A percentile compares a stretch with the other conserved stretches of the same genome.
Evolutionary conservation across 75 land plant species (phyloP).

Genomic region (Sequoia sempervirens): DNA sequence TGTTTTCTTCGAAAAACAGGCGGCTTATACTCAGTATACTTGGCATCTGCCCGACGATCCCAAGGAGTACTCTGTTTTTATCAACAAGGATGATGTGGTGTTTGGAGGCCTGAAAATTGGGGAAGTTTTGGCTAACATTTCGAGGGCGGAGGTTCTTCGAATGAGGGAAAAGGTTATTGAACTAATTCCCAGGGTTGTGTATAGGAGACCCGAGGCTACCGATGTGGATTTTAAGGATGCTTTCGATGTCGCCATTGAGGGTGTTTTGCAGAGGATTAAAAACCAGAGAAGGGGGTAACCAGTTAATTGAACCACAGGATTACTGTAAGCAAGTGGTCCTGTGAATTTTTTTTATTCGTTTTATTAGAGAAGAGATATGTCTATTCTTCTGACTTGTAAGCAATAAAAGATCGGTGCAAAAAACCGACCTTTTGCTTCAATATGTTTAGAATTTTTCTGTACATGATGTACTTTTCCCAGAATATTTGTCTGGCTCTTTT

Average conservation of each 20-base stretch:
- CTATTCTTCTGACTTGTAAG: background rate
- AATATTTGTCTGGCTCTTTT: background rate
- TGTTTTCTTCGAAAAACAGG: slow-evolving; percentile 63
- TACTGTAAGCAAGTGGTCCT: background rate
- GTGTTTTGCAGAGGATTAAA: slow-evolving; percentile 24
- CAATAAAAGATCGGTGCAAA: background rate
- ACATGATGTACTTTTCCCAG: background rate
- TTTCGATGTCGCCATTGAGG: slow-evolving; percentile 48
- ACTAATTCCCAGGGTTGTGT: slow-evolving; percentile 37
- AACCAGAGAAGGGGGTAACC: background rate
- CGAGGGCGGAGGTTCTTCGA: slow-evolving; percentile 12
- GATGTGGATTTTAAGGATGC: slow-evolving; percentile 26
- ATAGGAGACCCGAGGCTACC: slow-evolving; percentile 18
- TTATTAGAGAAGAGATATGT: background rate
- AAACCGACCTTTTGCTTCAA: background rate
- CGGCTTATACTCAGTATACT: slow-evolving; percentile 56
- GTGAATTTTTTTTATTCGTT: background rate
- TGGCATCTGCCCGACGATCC: slow-evolving; percentile 57
- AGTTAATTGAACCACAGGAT: background rate
- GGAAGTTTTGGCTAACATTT: slow-evolving; percentile 41
- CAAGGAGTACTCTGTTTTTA: slow-evolving; percentile 42
- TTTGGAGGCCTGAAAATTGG: slow-evolving; percentile 36
- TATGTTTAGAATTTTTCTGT: background rate
- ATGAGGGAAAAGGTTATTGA: slow-evolving; percentile 45
- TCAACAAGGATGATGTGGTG: slow-evolving; percentile 63